A percentile compares a stretch with the other conserved stretches of the same genome.
phyloP scores from a whole-genome alignment of 2,329 filamentous ascomycete species.

The Epichloe bromicola region DNA sequence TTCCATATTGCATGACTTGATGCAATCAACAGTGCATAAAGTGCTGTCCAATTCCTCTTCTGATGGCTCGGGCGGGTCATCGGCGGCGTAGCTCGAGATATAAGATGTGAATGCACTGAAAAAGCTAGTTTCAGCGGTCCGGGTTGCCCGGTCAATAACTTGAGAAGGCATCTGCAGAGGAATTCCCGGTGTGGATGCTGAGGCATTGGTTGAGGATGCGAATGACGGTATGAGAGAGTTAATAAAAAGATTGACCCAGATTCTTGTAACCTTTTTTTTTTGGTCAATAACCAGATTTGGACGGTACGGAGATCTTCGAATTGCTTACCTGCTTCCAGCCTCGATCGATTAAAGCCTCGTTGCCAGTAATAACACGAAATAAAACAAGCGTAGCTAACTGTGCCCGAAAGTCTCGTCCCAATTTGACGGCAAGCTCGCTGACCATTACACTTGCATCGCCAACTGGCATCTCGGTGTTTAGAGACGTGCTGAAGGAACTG shows the following conservation, averaged over 20 bases:
- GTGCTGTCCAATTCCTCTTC: slow-evolving; percentile 96
- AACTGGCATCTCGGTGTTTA: slow-evolving; percentile 93
- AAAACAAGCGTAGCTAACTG: slow-evolving; percentile 91
- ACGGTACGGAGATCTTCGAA: neutral
- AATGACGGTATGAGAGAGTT: slow-evolving; percentile 85
- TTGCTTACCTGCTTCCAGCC: slow-evolving; percentile 68
- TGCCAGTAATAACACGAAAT: slow-evolving; percentile 80
- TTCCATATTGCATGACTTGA: slow-evolving; percentile 77
- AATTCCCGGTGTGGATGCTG: slow-evolving; percentile 64
- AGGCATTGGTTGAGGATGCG: slow-evolving; percentile 48
- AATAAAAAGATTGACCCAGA: slow-evolving; percentile 90
- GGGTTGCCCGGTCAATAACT: slow-evolving; percentile 76
- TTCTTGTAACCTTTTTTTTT: slow-evolving; percentile 60
- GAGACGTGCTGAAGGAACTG: slow-evolving; percentile 61
- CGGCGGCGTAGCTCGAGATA: slow-evolving; percentile 95
- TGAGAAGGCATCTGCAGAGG: slow-evolving; percentile 85
- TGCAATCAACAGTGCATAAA: slow-evolving; percentile 83
- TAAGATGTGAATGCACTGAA: slow-evolving; percentile 94
- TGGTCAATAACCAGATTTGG: slow-evolving; percentile 8
- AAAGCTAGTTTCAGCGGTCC: slow-evolving; percentile 67
- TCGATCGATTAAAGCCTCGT: slow-evolving; percentile 60
- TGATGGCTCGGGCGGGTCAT: slow-evolving; percentile 93
- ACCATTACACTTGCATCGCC: slow-evolving; percentile 95
- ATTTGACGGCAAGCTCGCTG: slow-evolving; percentile 90
- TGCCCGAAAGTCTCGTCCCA: slow-evolving; percentile 85